Conservation (phyloP, 192 early-diverging fungal species). For the Coemansia sp. region DNA sequence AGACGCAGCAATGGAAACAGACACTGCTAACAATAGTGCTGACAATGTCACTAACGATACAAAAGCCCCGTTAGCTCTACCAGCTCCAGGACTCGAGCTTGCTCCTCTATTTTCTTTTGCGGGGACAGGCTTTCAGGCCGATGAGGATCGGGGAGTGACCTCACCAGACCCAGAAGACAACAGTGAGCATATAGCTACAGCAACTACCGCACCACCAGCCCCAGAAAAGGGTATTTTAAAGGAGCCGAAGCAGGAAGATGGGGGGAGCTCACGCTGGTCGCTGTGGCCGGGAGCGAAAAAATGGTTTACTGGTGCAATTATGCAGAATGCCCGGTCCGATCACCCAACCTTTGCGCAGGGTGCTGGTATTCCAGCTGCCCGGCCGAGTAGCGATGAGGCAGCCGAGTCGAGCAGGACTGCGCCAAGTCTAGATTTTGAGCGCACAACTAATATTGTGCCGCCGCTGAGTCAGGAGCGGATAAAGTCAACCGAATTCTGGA, state of each 20-base stretch:
- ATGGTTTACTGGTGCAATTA: slow-evolving; percentile 34
- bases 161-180: background rate
- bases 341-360: slow-evolving; percentile 43
- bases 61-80: background rate
- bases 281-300: slow-evolving; percentile 50
- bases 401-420: slow-evolving; percentile 30
- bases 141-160: background rate
- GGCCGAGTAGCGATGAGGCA: slow-evolving; percentile 13
- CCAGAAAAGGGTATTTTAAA: slow-evolving; percentile 53
- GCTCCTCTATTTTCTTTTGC: slow-evolving; percentile 39
- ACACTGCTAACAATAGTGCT: background rate
- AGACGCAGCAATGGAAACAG: background rate
- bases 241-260: slow-evolving; percentile 31
- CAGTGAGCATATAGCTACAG: slow-evolving; percentile 6
- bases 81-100: slow-evolving; percentile 21
- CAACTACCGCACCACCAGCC: background rate
- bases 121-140: background rate
- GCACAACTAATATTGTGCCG: slow-evolving; percentile 43
- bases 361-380: slow-evolving; percentile 40
- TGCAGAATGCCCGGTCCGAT: slow-evolving; percentile 8
- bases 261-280: slow-evolving; percentile 39
- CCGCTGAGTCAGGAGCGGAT: slow-evolving; percentile 54
- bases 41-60: background rate
- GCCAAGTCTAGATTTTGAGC: slow-evolving; percentile 52
- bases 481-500: slow-evolving; percentile 55